These are phyloP conservation scores for Withania somnifera DNA, from an alignment of 305 asterid species.

Conservation along the genomic window DNA sequence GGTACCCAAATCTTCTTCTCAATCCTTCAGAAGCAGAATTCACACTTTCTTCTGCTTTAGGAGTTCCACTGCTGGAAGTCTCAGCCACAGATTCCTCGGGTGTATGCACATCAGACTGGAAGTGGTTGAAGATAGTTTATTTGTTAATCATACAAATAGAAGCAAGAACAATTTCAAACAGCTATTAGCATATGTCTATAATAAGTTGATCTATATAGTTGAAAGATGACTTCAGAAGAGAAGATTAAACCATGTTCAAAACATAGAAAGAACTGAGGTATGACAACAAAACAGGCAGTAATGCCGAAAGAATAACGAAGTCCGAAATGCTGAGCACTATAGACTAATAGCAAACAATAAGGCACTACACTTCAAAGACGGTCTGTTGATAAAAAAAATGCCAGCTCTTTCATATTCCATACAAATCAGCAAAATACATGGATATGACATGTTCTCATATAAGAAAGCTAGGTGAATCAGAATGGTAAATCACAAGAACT, in stretches of 20 bases:
- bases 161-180: not conserved
- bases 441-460: not conserved
- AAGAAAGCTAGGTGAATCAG: not conserved
- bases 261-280: not conserved
- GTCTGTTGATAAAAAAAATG: not conserved
- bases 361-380: not conserved
- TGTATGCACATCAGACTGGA: slow-evolving; percentile 32
- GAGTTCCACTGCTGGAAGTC: slow-evolving; percentile 28
- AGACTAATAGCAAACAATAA: not conserved
- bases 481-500: not conserved
- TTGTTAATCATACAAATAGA: not conserved
- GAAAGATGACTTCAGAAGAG: not conserved
- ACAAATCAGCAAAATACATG: not conserved
- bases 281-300: not conserved
- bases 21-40: slow-evolving; percentile 52
- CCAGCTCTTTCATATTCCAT: not conserved
- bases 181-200: not conserved
- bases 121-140: slow-evolving; percentile 5
- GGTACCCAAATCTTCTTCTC: slow-evolving; percentile 72
- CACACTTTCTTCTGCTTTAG: slow-evolving; percentile 33
- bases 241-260: not conserved
- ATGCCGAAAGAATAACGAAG: not conserved
- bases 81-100: slow-evolving; percentile 30
- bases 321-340: not conserved
- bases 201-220: not conserved